These are phyloP conservation scores for Diutina scorzettiae DNA, from an alignment of 1,139 yeast genomes.

Conservation along the genomic window DNA sequence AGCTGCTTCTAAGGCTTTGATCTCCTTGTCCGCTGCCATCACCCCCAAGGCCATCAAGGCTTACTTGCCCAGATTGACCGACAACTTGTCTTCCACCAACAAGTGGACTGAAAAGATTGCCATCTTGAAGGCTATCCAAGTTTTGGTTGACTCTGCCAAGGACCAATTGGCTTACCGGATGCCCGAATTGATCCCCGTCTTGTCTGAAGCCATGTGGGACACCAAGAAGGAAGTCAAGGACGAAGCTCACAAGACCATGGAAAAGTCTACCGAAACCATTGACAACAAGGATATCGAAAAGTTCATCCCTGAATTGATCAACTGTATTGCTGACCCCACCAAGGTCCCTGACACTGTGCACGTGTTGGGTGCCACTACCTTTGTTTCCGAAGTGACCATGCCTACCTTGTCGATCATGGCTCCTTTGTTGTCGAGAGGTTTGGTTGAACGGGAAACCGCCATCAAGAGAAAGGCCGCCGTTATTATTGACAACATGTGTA, in stretches of 20 bases:
- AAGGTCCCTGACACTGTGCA: constrained; percentile 99
- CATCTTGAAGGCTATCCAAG: constrained; percentile 70
- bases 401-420: constrained; percentile 99
- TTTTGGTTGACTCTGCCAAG: constrained; percentile 89
- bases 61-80: constrained; percentile 69
- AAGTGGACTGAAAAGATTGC: constrained; percentile 99
- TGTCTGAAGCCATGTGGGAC: constrained; percentile 99
- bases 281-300: constrained; percentile 99
- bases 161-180: constrained; percentile 94
- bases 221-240: constrained; percentile 96
- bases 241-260: constrained; percentile 91
- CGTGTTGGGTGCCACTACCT: constrained; percentile 97
- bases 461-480: constrained; percentile 99
- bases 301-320: constrained; percentile 95
- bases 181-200: constrained; percentile 98
- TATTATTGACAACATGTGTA: constrained; percentile 99
- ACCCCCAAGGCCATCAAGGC: constrained; percentile 93
- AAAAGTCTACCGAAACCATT: constrained; percentile 93
- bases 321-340: constrained; percentile 92
- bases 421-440: constrained; percentile 97
- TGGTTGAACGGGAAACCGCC: constrained; percentile 98
- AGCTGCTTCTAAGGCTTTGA: constrained; percentile 60
- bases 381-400: constrained; percentile 98
- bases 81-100: constrained; percentile 59
- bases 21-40: constrained; percentile 66